phyloP scores from a whole-genome alignment of 352 stramenopile genomes.

The Pythium rishiriense region DNA sequence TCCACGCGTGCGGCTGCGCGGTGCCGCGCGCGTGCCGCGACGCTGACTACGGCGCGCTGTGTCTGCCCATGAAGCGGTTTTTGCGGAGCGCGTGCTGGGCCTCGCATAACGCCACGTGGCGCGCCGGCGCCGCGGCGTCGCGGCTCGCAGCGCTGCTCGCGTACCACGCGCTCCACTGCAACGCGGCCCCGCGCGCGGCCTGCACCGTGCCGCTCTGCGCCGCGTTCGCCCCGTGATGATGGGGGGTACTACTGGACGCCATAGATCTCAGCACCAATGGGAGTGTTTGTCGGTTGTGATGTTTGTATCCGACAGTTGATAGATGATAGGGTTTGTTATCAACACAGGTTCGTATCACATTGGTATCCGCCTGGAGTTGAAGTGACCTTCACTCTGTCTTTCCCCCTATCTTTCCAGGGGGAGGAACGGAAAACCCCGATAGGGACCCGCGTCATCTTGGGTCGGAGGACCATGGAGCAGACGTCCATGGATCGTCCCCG shows the following conservation, averaged over 20 bases:
- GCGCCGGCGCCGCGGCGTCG: conserved; percentile 33
- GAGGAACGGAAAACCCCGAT: neutral
- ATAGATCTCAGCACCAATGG: neutral
- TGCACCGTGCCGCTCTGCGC: conserved; percentile 27
- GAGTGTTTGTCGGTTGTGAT: too few relatives aligned
- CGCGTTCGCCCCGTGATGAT: neutral
- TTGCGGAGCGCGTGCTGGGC: conserved; percentile 60
- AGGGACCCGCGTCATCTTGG: too few relatives aligned
- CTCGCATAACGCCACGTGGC: conserved; percentile 54
- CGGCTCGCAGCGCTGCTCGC: conserved; percentile 48
- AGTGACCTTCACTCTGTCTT: neutral
- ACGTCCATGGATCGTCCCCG: neutral
- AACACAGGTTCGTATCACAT: neutral
- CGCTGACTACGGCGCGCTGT: conserved; percentile 39
- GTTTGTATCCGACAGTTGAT: too few relatives aligned
- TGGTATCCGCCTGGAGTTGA: neutral
- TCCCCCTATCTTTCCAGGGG: neutral
- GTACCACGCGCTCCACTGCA: conserved; percentile 49
- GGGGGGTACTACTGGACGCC: neutral
- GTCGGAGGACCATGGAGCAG: neutral
- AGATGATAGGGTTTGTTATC: neutral
- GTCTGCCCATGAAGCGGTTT: conserved; percentile 62
- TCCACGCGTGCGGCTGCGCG: conserved; percentile 61
- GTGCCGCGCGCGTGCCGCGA: conserved; percentile 36
- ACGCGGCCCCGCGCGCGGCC: neutral